Evolutionary conservation across 139 green algal species (phyloP).

Genomic region (Chlamydomonas schloesseri): DNA sequence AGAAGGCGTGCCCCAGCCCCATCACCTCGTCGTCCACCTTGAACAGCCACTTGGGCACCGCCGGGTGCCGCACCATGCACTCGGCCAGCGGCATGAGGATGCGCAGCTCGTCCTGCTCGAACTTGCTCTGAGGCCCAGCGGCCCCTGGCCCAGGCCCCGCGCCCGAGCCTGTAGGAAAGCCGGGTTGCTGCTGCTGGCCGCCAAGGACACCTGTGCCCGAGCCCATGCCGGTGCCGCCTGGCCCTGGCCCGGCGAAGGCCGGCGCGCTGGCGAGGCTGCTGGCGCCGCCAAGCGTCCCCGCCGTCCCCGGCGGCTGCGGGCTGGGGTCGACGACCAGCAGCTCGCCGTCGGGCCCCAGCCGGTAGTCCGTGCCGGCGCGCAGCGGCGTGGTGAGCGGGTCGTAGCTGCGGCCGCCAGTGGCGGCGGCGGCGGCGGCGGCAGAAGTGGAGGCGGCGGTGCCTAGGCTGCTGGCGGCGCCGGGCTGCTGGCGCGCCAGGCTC

Average conservation of each 20-base stretch:
- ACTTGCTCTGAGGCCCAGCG: neutral
- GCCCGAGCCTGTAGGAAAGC: too few relatives aligned
- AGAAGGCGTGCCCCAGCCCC: slow-evolving; percentile 60
- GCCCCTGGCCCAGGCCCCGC: neutral
- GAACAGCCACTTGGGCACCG: slow-evolving; percentile 62
- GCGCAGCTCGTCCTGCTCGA: slow-evolving; percentile 47
- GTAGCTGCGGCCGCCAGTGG: too few relatives aligned
- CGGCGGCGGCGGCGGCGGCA: neutral
- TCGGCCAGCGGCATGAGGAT: slow-evolving; percentile 47
- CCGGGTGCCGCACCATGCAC: slow-evolving; percentile 52
- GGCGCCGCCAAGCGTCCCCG: neutral
- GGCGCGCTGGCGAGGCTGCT: neutral
- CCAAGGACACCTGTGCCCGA: neutral
- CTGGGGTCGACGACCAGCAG: neutral
- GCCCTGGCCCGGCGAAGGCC: neutral
- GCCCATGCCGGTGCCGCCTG: neutral
- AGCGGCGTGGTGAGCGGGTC: slow-evolving; percentile 10
- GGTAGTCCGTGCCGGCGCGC: slow-evolving; percentile 12
- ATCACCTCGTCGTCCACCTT: slow-evolving; percentile 74
- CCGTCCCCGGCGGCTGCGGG: neutral
- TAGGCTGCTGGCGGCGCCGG: neutral
- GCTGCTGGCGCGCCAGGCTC: neutral
- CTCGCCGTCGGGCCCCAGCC: slow-evolving; percentile 24
- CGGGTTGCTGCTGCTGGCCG: too few relatives aligned
- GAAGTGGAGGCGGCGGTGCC: neutral